These are phyloP conservation scores for Exserohilum turcica DNA, from an alignment of 2,329 filamentous ascomycete genomes.

Conservation along the genomic window DNA sequence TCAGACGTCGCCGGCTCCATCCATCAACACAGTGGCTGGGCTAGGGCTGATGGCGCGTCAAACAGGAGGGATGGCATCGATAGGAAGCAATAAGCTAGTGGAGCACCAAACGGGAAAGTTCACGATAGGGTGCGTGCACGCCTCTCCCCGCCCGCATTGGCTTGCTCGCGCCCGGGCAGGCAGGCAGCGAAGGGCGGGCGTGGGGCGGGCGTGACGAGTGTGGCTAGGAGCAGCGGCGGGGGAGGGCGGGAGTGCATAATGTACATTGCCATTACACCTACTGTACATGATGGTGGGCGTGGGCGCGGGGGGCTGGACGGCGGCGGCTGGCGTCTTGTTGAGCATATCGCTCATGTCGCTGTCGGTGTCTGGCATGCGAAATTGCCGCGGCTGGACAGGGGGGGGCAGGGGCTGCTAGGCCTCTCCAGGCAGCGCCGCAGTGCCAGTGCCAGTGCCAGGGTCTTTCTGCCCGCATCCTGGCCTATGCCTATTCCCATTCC, in stretches of 20 bases:
- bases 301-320: neutral
- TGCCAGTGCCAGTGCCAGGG: too few relatives aligned
- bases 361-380: too few relatives aligned
- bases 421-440: too few relatives aligned
- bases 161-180: constrained; percentile 4
- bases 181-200: constrained; percentile 5
- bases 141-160: constrained; percentile 3
- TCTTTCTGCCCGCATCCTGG: too few relatives aligned
- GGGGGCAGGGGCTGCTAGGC: too few relatives aligned
- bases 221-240: constrained; percentile 5
- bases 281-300: neutral
- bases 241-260: neutral
- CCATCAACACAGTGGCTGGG: constrained; percentile 40
- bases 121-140: constrained; percentile 17
- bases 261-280: too few relatives aligned
- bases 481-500: too few relatives aligned
- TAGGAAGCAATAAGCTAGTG: constrained; percentile 21
- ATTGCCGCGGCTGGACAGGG: too few relatives aligned
- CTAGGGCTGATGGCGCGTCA: constrained; percentile 29
- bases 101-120: constrained; percentile 16
- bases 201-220: neutral
- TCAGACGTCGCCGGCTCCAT: constrained; percentile 47
- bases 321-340: too few relatives aligned
- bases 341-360: too few relatives aligned
- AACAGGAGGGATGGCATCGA: constrained; percentile 16